Conservation (phyloP, 805 yeast species). For the Cyberlindnera lachancei region DNA sequence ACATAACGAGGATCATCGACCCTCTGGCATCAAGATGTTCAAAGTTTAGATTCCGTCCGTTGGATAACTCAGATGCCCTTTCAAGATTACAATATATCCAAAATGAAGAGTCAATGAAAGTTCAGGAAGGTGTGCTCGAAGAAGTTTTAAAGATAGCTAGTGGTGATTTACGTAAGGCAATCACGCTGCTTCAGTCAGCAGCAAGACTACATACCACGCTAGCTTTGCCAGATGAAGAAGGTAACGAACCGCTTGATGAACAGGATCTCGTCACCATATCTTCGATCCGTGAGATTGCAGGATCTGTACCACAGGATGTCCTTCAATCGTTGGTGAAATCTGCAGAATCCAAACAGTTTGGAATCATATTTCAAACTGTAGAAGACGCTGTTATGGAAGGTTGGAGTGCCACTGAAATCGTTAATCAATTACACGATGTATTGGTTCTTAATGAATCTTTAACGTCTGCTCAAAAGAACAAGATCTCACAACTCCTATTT, state of each 20-base stretch:
- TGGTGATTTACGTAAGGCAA: slow-evolving; percentile 92
- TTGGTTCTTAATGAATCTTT: slow-evolving; percentile 49
- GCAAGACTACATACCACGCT: slow-evolving; percentile 40
- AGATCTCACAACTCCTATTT: slow-evolving; percentile 57
- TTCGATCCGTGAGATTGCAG: slow-evolving; percentile 66
- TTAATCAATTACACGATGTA: slow-evolving; percentile 64
- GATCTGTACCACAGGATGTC: slow-evolving; percentile 51
- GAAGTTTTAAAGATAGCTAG: slow-evolving; percentile 64
- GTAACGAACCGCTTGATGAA: slow-evolving; percentile 26
- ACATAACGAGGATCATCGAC: slow-evolving; percentile 92
- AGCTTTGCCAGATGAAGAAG: slow-evolving; percentile 25
- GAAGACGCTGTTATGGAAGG: slow-evolving; percentile 54
- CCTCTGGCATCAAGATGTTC: slow-evolving; percentile 96
- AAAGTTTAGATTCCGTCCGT: slow-evolving; percentile 80
- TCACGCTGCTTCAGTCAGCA: slow-evolving; percentile 83
- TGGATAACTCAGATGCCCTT: slow-evolving; percentile 66
- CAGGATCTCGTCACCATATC: slow-evolving; percentile 30
- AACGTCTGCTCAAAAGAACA: slow-evolving; percentile 50
- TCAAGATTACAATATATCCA: slow-evolving; percentile 56
- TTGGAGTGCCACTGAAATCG: slow-evolving; percentile 70
- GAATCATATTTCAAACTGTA: slow-evolving; percentile 34
- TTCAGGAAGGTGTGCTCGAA: slow-evolving; percentile 45
- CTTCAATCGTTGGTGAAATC: slow-evolving; percentile 35
- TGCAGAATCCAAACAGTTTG: slow-evolving; percentile 26
- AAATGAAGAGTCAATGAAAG: slow-evolving; percentile 35